These are phyloP conservation scores for Stereum hirsutum DNA, from an alignment of 1,284 basidiomycete species.

Conservation along the genomic window DNA sequence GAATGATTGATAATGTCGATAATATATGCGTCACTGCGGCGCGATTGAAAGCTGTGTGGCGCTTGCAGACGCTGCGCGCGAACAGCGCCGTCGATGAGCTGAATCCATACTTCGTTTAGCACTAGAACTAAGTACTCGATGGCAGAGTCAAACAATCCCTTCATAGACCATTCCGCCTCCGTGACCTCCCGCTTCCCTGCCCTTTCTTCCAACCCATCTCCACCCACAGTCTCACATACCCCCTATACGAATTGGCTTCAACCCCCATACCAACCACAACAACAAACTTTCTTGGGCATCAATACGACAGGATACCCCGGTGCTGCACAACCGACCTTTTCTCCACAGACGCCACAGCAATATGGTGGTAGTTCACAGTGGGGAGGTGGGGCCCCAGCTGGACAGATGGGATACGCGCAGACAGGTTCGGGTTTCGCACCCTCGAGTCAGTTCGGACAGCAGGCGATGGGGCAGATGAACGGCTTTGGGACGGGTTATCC, in stretches of 20 bases:
- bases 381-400: slow-evolving; percentile 16
- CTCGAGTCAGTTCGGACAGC: slow-evolving; percentile 24
- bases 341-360: slow-evolving; percentile 12
- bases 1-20: too few relatives aligned
- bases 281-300: slow-evolving; percentile 1
- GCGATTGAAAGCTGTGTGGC: too few relatives aligned
- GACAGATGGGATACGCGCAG: slow-evolving; percentile 10
- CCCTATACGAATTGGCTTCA: slow-evolving; percentile 17
- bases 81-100: too few relatives aligned
- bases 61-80: too few relatives aligned
- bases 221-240: slow-evolving; percentile 9
- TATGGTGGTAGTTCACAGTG: slow-evolving; percentile 13
- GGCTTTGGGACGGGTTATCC: slow-evolving; percentile 11
- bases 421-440: slow-evolving; percentile 19
- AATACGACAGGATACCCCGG: slow-evolving; percentile 13
- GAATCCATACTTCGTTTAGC: too few relatives aligned
- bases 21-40: too few relatives aligned
- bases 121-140: too few relatives aligned
- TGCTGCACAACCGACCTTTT: not conserved
- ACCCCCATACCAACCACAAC: not conserved
- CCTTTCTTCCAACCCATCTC: slow-evolving; percentile 14
- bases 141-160: slow-evolving; percentile 28
- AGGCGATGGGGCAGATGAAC: slow-evolving; percentile 20
- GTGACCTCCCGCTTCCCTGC: slow-evolving; percentile 25
- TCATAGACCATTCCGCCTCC: slow-evolving; percentile 26